A percentile compares a stretch with the other conserved stretches of the same genome.
Conservation (phyloP, 805 yeast genomes). For the Candida koratica region DNA sequence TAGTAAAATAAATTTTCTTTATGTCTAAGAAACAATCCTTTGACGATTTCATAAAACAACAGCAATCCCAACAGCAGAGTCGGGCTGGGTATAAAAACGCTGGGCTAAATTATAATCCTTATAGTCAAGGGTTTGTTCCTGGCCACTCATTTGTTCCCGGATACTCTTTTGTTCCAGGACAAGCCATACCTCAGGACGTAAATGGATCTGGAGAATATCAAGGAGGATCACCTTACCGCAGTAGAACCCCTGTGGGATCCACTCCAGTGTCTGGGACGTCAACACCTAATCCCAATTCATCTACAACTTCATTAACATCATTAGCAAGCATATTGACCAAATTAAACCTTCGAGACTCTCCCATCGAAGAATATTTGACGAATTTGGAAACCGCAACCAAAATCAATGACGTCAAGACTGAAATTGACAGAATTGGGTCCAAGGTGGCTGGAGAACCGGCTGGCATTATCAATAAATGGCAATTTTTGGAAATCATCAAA, state of each 20-base stretch:
- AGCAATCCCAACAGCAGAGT: slow-evolving; percentile 31
- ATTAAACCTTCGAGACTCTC: slow-evolving; percentile 51
- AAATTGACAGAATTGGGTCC: slow-evolving; percentile 52
- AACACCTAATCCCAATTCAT: slow-evolving; percentile 35
- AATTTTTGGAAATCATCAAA: slow-evolving; percentile 56
- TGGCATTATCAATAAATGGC: slow-evolving; percentile 57
- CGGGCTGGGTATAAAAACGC: slow-evolving; percentile 24
- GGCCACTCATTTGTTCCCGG: slow-evolving; percentile 3
- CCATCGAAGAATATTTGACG: slow-evolving; percentile 57
- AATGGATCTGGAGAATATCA: too few species aligned
- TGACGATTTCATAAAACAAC: slow-evolving; percentile 50
- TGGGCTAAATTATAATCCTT: slow-evolving; percentile 13
- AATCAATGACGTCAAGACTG: slow-evolving; percentile 52
- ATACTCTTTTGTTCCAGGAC: slow-evolving; percentile 7
- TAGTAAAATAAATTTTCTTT: slow-evolving; percentile 7
- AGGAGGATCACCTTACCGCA: not conserved
- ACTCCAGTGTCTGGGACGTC: slow-evolving; percentile 37
- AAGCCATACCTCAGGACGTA: not conserved
- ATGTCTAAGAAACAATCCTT: slow-evolving; percentile 32
- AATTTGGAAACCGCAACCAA: slow-evolving; percentile 49
- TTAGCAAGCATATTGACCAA: slow-evolving; percentile 67
- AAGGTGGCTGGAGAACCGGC: slow-evolving; percentile 42
- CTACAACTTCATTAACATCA: slow-evolving; percentile 71
- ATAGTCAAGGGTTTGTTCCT: slow-evolving; percentile 16
- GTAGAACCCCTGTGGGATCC: slow-evolving; percentile 23